Evolutionary conservation across 768 basidiomycete species (phyloP).

Genomic region (Pisolithus sp.): DNA sequence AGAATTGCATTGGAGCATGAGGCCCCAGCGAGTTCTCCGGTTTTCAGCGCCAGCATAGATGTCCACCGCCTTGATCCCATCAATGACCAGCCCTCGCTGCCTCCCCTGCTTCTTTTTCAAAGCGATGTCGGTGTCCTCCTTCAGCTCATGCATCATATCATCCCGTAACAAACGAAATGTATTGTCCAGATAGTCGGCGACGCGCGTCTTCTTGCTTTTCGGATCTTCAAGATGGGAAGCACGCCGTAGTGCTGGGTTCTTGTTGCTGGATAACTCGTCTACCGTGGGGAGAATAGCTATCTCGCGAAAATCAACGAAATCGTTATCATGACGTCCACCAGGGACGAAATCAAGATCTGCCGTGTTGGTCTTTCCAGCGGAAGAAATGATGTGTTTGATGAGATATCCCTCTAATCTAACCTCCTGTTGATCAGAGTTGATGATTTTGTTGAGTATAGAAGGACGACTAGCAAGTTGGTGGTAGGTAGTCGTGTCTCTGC

Average conservation of each 20-base stretch:
- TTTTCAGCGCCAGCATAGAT: constrained; percentile 28
- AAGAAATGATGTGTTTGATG: constrained; percentile 35
- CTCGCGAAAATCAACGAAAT: constrained; percentile 51
- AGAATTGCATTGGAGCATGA: constrained; percentile 32
- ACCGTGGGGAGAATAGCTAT: constrained; percentile 62
- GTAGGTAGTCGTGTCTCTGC: constrained; percentile 29
- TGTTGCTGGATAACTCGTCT: constrained; percentile 44
- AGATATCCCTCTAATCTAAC: constrained; percentile 29
- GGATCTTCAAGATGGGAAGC: constrained; percentile 40
- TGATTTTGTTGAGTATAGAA: constrained; percentile 21
- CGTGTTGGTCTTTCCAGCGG: constrained; percentile 13
- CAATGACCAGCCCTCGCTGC: constrained; percentile 33
- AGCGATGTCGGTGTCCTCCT: constrained; percentile 46
- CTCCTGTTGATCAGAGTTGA: constrained; percentile 17
- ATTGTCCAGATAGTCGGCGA: constrained; percentile 53
- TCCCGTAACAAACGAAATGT: constrained; percentile 61
- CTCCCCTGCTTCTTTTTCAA: constrained; percentile 34
- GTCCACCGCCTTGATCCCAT: constrained; percentile 31
- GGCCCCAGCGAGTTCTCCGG: constrained; percentile 32
- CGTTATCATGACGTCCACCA: constrained; percentile 68
- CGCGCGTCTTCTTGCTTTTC: constrained; percentile 29
- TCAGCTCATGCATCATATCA: constrained; percentile 53
- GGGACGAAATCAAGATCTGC: constrained; percentile 28
- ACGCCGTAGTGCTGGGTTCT: constrained; percentile 44
- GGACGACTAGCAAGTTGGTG: constrained; percentile 32